phyloP scores from a whole-genome alignment of 345 rosid genomes.

The Viola odorata region DNA sequence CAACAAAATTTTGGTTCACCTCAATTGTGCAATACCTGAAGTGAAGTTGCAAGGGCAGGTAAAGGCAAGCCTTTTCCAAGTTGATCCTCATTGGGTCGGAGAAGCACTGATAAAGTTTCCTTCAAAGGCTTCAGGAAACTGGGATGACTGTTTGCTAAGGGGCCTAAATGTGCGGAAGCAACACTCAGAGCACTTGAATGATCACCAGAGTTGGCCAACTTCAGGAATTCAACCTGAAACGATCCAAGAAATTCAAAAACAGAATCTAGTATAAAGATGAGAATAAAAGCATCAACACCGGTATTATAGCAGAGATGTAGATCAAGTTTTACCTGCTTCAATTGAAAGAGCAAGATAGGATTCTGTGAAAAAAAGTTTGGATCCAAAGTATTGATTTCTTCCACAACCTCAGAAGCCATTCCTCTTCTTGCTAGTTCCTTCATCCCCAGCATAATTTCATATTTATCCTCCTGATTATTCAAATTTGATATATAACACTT shows the following conservation, averaged over 20 bases:
- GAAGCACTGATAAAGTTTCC: constrained; percentile 75
- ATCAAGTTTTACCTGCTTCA: constrained; percentile 61
- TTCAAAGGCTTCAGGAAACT: constrained; percentile 69
- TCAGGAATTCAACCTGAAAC: constrained; percentile 78
- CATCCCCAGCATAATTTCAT: constrained; percentile 64
- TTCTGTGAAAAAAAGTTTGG: constrained; percentile 63
- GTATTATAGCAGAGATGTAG: background rate
- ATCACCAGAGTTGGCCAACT: constrained; percentile 68
- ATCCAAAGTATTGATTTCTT: constrained; percentile 70
- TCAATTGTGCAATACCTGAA: constrained; percentile 49
- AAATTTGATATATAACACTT: constrained; percentile 15
- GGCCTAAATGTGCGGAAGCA: constrained; percentile 86
- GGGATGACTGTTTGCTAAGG: constrained; percentile 68
- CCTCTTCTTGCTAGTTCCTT: constrained; percentile 80
- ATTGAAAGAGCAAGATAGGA: constrained; percentile 65
- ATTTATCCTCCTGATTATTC: constrained; percentile 41
- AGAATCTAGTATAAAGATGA: background rate
- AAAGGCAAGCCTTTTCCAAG: constrained; percentile 61
- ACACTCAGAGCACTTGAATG: constrained; percentile 69
- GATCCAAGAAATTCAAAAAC: constrained; percentile 2
- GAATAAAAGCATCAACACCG: background rate
- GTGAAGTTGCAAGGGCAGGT: constrained; percentile 67
- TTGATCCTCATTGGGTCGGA: constrained; percentile 53
- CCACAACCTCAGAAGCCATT: constrained; percentile 77
- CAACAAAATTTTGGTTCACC: background rate